These are phyloP conservation scores for Plicaturopsis crispa DNA, from an alignment of 768 basidiomycete genomes.

Conservation along the genomic window DNA sequence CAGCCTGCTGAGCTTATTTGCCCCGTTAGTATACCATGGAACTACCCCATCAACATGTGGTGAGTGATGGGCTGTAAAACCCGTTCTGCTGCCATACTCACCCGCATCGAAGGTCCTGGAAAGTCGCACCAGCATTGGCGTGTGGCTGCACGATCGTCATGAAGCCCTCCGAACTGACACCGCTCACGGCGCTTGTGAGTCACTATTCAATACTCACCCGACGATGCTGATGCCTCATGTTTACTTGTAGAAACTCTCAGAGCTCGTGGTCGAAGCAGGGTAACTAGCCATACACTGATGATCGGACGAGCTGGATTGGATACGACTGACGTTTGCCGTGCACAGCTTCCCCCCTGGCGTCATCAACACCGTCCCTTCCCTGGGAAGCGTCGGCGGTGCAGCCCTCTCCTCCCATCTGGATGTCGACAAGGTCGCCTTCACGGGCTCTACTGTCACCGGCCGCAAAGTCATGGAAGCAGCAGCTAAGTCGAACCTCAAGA, in stretches of 20 bases:
- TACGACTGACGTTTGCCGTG: not conserved
- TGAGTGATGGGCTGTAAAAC: slow-evolving; percentile 18
- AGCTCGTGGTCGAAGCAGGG: slow-evolving; percentile 81
- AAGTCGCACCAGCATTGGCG: slow-evolving; percentile 88
- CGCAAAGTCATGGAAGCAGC: slow-evolving; percentile 89
- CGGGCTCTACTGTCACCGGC: slow-evolving; percentile 86
- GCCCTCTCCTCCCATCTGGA: slow-evolving; percentile 76
- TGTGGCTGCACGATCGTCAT: slow-evolving; percentile 90
- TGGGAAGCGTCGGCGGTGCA: slow-evolving; percentile 77
- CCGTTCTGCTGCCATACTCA: not conserved
- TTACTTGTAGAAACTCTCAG: slow-evolving; percentile 61
- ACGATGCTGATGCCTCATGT: slow-evolving; percentile 3
- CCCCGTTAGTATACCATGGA: slow-evolving; percentile 74
- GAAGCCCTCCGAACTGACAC: slow-evolving; percentile 89
- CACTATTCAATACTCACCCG: slow-evolving; percentile 1
- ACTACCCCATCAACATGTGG: slow-evolving; percentile 89
- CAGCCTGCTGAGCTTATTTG: not conserved
- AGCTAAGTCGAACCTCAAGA: slow-evolving; percentile 90
- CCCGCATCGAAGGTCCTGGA: slow-evolving; percentile 42
- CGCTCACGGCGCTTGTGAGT: slow-evolving; percentile 71
- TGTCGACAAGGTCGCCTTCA: slow-evolving; percentile 94
- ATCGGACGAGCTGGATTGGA: no score
- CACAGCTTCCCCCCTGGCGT: slow-evolving; percentile 85
- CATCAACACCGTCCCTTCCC: slow-evolving; percentile 80
- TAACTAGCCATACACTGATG: slow-evolving; percentile 32